These are phyloP conservation scores for Simplicillium sp. DNA, from an alignment of 2,329 filamentous ascomycete species.

Conservation along the genomic window DNA sequence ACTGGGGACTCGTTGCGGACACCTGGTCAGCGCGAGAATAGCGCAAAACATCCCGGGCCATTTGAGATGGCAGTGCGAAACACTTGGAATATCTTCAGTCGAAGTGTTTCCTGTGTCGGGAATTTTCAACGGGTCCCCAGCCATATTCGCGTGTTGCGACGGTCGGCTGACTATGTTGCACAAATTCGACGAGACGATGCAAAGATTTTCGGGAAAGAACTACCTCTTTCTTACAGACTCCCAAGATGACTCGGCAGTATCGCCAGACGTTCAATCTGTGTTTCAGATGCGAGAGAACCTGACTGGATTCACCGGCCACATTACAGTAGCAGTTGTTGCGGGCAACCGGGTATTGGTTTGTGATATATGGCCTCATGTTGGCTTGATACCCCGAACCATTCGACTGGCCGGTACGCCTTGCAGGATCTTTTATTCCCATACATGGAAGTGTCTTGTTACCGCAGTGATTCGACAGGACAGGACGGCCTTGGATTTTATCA, in stretches of 20 bases:
- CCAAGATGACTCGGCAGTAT: slow-evolving; percentile 31
- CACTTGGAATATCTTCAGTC: slow-evolving; percentile 24
- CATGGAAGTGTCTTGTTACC: slow-evolving; percentile 44
- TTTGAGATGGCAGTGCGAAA: slow-evolving; percentile 18
- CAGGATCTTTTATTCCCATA: slow-evolving; percentile 44
- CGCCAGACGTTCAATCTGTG: slow-evolving; percentile 38
- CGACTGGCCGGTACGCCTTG: slow-evolving; percentile 36
- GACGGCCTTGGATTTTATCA: slow-evolving; percentile 46
- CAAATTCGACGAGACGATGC: slow-evolving; percentile 18
- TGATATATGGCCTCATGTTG: slow-evolving; percentile 35
- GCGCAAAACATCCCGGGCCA: slow-evolving; percentile 11
- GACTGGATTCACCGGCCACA: slow-evolving; percentile 25
- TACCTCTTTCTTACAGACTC: slow-evolving; percentile 44
- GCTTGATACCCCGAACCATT: slow-evolving; percentile 40
- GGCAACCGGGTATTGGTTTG: slow-evolving; percentile 42
- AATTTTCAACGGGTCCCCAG: slow-evolving; percentile 13
- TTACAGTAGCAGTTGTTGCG: slow-evolving; percentile 39
- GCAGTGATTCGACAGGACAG: slow-evolving; percentile 31
- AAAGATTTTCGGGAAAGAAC: slow-evolving; percentile 28
- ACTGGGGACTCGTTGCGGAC: slow-evolving; percentile 42
- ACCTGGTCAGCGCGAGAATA: slow-evolving; percentile 31
- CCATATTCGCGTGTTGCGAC: slow-evolving; percentile 39
- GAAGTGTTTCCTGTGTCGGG: slow-evolving; percentile 20
- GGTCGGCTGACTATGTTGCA: slow-evolving; percentile 33
- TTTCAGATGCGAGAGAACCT: slow-evolving; percentile 30